Base-by-base conservation (phyloP, 1,284 basidiomycete species). In the Puccinia coronata region DNA sequence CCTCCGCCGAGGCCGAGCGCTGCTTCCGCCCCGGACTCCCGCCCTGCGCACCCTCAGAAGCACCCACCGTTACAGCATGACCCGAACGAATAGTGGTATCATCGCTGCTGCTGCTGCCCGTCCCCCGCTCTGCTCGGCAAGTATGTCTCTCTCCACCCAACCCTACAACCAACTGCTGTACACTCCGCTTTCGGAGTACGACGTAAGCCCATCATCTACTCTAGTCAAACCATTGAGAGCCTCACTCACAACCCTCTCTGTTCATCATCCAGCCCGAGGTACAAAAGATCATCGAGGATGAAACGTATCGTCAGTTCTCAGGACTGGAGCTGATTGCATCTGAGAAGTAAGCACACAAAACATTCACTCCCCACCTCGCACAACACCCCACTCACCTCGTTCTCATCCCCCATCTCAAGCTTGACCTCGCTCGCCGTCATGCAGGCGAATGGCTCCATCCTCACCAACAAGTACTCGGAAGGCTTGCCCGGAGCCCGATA, bases 391-490 rank as follows among this genome's bases (percentile, higher is more conserved):
- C 82, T 83, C 83, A 80, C 87, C 87, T 71, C 86, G 87, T 86
- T 87, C 86, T 0, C 80, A 36, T 57, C 23, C 34, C 6, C 34
- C 53, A 49, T 53, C 11, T 51, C 55, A 94, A 98, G 97, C 89
- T 88, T 98, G 89, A 97, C 95, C 83, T 95, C 93, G 85, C 89
- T 91, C 84, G 94, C 95, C 55, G 91, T 93, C 82, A 97, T 99
- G 93, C 93, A 99, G 88, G 97, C 96, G 83, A 98, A 98, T 88
- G 97, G 97, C 81, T 98, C 96, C 82, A 97, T 99, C 87, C 88
- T 99, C 86, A 83, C 83, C 73, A 82, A 82, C 82, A 84, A 84
- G 76, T 85, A 85, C 84, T 87, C 87, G 11, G 87, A 88, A 85
- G 87, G 87, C 85, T 86, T 88, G 53, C 87, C 97, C 70, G 92